Base-by-base conservation (phyloP, 2,329 filamentous ascomycete species). In the Sporothrix sp. region DNA sequence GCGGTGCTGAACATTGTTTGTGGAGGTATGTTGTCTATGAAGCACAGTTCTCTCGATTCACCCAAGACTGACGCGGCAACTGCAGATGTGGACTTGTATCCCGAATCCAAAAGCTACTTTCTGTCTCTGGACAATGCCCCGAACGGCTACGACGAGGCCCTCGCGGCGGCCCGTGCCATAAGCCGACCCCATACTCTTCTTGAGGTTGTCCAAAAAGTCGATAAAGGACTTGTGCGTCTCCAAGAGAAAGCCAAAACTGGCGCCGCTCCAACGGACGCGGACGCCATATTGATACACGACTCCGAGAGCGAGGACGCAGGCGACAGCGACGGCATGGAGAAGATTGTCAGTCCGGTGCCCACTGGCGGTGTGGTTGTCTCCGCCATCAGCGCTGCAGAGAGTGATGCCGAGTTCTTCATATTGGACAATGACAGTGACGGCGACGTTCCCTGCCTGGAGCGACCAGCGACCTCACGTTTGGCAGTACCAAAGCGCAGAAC, bases 271-370 rank as follows among this genome's bases (percentile, higher is more conserved):
- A 21, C 28, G 14, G 18, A 23, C 14, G 32, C 18, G 7, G 35
- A 40, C 2, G 21, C 10, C 3, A 36, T 40, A 2, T 21, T 14
- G 11, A 38, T 44, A 11, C 27, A 42, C 7, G 37, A 27, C 3
- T 23, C 16, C 13, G 8, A 16, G 9, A 45, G 49, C 25, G 49
- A 45, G 13, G 14, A 30, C 7, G 20, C 18, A n/a, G 25, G 43
- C 13, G 38, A 13, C 35, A 28, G 32, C 2, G 62, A 62, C 21
- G 58, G 63, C 16, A 60, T 51, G 4, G 51, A 53, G 3, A 16
- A 25, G 11, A 13, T 2, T 21, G 3, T 25, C 36, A 13, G 25
- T 25, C n/a, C n/a, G n/a, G n/a, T n/a, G n/a, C n/a, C n/a, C n/a
- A n/a, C n/a, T n/a, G n/a, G n/a, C n/a, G n/a, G n/a, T n/a, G n/a